Evolutionary conservation across 2,329 filamentous ascomycete genomes (phyloP), one percentile per base, ranked within the genome.

Genomic region (Fusarium cicatricum): DNA sequence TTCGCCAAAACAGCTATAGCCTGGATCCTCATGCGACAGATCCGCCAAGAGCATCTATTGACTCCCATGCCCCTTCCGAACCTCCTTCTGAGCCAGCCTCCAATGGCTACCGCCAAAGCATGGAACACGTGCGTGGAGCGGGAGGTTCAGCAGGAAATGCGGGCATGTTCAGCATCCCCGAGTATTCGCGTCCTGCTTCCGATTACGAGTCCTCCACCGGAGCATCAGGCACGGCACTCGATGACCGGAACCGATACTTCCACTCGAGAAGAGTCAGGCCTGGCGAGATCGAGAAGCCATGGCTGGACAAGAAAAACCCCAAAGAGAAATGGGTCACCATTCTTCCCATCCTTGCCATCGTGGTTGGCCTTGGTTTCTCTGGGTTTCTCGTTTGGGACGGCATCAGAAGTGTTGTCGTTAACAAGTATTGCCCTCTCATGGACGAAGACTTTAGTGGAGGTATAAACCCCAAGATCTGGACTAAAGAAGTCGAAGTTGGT

Each of bases 271-370:
- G 90, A 57, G 83, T 94, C 29, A 84, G 82, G 71, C 91, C 91
- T 71, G 90, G 85, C 36, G 85, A 90, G 42, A 74, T 91, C 3
- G 88, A 92, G 71, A 89, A 90, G 76, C 89, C 91, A 11, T 95
- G 91, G 91, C 75, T 89, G 33, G 75, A 83, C n/a, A 88, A 87
- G 70, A 86, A 80, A 52, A 88, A 93, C 63, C 87, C 89, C 11
- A 89, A 87, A 72, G 90, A 94, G 80, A 95, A 92, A 78, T 95
- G 91, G 91, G 87, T 91, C 9, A 92, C 88, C 3, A 92, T 94
- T 60, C 83, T 96, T 52, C 91, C 91, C 3, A 70, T 92, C 36
- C 71, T 91, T 19, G 91, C 90, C 40, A 84, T 95, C 43, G 41
- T 87, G 3, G 57, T 92, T 12, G 91, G 91, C 12, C 71, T 94